A percentile compares a stretch with the other conserved stretches of the same genome.
These are phyloP conservation scores for Fusarium globosum DNA, from an alignment of 2,329 filamentous ascomycete genomes.

Conservation along the genomic window DNA sequence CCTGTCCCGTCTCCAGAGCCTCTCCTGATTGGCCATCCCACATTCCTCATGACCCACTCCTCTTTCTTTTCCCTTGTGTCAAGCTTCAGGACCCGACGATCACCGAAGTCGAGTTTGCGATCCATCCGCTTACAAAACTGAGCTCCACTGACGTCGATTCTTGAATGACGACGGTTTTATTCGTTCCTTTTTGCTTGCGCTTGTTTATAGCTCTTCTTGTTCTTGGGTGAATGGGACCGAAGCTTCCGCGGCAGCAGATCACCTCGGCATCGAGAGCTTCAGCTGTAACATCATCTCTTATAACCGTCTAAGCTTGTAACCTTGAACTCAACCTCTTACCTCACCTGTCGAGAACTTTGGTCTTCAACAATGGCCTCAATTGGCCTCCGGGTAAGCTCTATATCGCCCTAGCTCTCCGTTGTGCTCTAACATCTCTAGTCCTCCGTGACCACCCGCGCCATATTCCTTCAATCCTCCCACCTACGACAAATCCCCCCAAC, in stretches of 20 bases:
- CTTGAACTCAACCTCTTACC: neutral
- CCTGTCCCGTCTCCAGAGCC: conserved; percentile 17
- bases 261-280: conserved; percentile 22
- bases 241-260: neutral
- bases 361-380: conserved; percentile 35
- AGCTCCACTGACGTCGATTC: conserved; percentile 31
- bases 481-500: conserved; percentile 18
- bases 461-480: conserved; percentile 35
- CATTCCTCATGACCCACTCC: conserved; percentile 28
- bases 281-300: conserved; percentile 21
- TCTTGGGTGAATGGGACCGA: conserved; percentile 7
- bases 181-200: neutral
- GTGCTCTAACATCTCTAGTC: conserved; percentile 30
- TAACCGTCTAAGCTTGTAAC: neutral
- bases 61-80: neutral
- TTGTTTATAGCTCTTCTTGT: neutral
- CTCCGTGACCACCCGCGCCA: conserved; percentile 36
- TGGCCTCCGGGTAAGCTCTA: conserved; percentile 41
- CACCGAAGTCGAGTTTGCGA: conserved; percentile 4
- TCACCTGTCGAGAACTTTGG: neutral
- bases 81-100: conserved; percentile 23
- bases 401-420: neutral
- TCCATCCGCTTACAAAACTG: conserved; percentile 20
- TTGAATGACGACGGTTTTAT: neutral
- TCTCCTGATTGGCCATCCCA: conserved; percentile 26